Evolutionary conservation across 139 green algal genomes (phyloP).

Genomic region (Haematococcus sp.): DNA sequence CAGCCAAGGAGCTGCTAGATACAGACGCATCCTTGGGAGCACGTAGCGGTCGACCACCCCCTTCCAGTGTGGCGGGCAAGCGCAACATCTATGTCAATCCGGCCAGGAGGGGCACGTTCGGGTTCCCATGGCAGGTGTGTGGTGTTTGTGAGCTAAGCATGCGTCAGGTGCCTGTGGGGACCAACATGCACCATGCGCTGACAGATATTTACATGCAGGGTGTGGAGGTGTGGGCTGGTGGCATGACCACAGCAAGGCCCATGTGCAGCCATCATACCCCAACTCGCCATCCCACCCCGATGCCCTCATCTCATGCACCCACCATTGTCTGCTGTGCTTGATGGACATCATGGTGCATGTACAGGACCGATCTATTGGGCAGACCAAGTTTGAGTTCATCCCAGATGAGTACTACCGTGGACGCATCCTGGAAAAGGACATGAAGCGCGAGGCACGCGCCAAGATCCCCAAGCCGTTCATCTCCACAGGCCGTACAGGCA

Average conservation of each 20-base stretch:
- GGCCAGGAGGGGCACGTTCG: constrained; percentile 14
- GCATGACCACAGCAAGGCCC: too few relatives aligned
- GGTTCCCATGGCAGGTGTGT: constrained; percentile 13
- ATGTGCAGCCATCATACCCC: too few relatives aligned
- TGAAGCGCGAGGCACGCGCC: constrained; percentile 25
- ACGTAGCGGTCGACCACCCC: too few relatives aligned
- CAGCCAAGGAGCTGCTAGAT: background rate
- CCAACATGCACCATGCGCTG: too few relatives aligned
- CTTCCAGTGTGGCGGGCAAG: background rate
- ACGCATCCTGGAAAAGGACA: constrained; percentile 5
- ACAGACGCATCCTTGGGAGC: background rate
- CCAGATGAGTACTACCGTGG: constrained; percentile 18
- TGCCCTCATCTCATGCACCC: too few relatives aligned
- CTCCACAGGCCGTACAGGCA: background rate
- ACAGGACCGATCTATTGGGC: constrained; percentile 21
- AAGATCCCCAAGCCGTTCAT: constrained; percentile 23
- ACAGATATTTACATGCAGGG: too few relatives aligned
- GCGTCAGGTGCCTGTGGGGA: too few relatives aligned
- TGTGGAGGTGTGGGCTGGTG: too few relatives aligned
- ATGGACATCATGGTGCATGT: too few relatives aligned
- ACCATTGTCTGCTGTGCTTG: background rate
- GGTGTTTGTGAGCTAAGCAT: too few relatives aligned
- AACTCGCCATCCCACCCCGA: too few relatives aligned
- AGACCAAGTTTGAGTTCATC: constrained; percentile 22
- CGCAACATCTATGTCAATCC: constrained; percentile 23